Evolutionary conservation across 108 stramenopile genomes (phyloP), one percentile per base, ranked within the genome.

Genomic region (Schizochytrium sp.): DNA sequence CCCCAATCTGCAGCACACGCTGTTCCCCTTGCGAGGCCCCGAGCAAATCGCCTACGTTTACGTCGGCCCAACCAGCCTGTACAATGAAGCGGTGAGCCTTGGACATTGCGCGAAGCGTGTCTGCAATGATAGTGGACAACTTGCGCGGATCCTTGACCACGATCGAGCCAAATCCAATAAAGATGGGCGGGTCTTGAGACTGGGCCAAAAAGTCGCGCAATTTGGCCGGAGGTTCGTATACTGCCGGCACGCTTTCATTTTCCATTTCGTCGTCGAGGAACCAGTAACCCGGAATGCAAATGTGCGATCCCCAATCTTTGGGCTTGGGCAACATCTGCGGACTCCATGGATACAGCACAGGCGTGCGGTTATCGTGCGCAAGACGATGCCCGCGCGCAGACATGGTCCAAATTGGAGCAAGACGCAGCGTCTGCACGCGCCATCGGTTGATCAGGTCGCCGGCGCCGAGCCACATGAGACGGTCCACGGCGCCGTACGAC

Each of bases 131-230:
- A 18, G 19, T 53, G 3, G 45, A 53, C 18, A 83, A 23, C 2
- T 28, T 43, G n/a, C 6, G 45, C 28, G 76, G 76, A 53, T 83
- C 51, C 25, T 21, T 53, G 28, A 83, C 76, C 48, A 83, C 76
- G 45, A 83, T 83, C 51, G 76, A 83, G 8, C 76, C 76, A 45
- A 83, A 83, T 23, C 76, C 76, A 83, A 83, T 83, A 53, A 83
- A 83, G 48, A 83, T 83, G 48, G 76, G 76, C n/a, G 76, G 48
- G 28, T 83, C 51, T 12, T 28, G 43, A 14, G 76, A 16, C 23
- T 83, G 14, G 44, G 76, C 12, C 48, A 83, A 28, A 53, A 83
- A 83, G 16, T 47, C 76, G 8, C 25, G 23, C n/a, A 83, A 45
- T 23, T 47, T 3, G n/a, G 76, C 2, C 45, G 76, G 48, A 6